Evolutionary conservation across 1,284 basidiomycete species (phyloP), one percentile per base, ranked within the genome.

Genomic region (Pascua sp.): DNA sequence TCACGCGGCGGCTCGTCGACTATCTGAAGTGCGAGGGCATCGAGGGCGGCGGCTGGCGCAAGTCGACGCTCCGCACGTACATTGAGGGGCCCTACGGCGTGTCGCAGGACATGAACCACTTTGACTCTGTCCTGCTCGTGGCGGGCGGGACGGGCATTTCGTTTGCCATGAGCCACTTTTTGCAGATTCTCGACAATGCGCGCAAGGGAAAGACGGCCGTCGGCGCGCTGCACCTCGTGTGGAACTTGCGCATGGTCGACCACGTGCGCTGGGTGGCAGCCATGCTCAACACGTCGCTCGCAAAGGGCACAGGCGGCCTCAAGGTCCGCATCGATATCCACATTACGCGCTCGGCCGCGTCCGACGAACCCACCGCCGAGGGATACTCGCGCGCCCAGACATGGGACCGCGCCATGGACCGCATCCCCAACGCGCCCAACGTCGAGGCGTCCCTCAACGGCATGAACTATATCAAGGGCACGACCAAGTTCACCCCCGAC

Each of bases 61-160:
- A 37, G 11, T 17, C 16, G 36, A 52, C 57, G 36, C 59, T 75
- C 18, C 53, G 51, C 9, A 64, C 66, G 5, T 64, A 58, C 15
- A 53, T 76, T 16, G 75, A 77, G 32, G 75, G 75, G 2, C 72
- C 75, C 2, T 74, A 77, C 61, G 75, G 72, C 2, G 51, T 55
- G 5, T 50, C 61, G 0, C 56, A 52, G 24, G 49, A 59, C 41
- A 44, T 70, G 32, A 49, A 47, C 24, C 56, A 60, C 12, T 70
- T 63, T 44, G 65, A 73, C 46, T 58, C 61, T 9, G 66, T 72
- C 4, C 46, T 75, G n/a, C 61, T 73, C 43, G 55, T 76, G 42
- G 64, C 70, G 40, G 72, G 73, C 55, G 75, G 73, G 24, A 68
- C 73, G 0, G 75, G 75, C 24, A 59, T 76, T 32, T 68, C 71